These are phyloP conservation scores for Cladosporium cucumerinum DNA, from an alignment of 2,329 filamentous ascomycete genomes.

Conservation along the genomic window DNA sequence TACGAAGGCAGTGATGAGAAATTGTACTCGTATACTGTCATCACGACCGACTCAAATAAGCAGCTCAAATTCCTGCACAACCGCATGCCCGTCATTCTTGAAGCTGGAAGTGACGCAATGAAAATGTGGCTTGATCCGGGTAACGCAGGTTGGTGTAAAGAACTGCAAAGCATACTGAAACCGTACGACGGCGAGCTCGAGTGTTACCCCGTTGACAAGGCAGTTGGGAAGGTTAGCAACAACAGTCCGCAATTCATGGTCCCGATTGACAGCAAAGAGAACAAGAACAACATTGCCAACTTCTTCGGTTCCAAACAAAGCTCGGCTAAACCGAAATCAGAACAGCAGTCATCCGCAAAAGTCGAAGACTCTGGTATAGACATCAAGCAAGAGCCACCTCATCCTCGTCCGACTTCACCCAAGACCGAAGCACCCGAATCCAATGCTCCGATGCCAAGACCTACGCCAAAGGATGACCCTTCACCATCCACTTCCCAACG, in stretches of 20 bases:
- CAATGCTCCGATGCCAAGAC: conserved; percentile 49
- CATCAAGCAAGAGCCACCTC: conserved; percentile 8
- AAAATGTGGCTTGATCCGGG: conserved; percentile 74
- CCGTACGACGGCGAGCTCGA: conserved; percentile 78
- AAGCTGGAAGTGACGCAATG: conserved; percentile 69
- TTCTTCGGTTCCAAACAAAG: conserved; percentile 63
- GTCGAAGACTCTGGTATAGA: not conserved
- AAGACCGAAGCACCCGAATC: conserved; percentile 48
- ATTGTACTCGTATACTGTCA: conserved; percentile 85
- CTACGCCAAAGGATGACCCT: not conserved
- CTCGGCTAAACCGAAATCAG: not conserved
- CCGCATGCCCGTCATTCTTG: conserved; percentile 90
- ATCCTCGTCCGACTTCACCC: conserved; percentile 4
- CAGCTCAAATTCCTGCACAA: conserved; percentile 86
- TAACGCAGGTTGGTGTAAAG: conserved; percentile 68
- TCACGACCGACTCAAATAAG: conserved; percentile 82
- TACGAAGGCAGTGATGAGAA: conserved; percentile 71
- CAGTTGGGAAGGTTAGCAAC: conserved; percentile 92
- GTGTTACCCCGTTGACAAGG: conserved; percentile 79
- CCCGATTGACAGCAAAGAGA: conserved; percentile 77
- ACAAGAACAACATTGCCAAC: conserved; percentile 90
- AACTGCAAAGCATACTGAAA: conserved; percentile 74
- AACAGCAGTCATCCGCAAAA: not conserved
- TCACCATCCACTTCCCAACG: not conserved
- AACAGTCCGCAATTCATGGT: conserved; percentile 80